Base-by-base conservation (phyloP, 441 rosid species). In the Erodium trifolium region DNA sequence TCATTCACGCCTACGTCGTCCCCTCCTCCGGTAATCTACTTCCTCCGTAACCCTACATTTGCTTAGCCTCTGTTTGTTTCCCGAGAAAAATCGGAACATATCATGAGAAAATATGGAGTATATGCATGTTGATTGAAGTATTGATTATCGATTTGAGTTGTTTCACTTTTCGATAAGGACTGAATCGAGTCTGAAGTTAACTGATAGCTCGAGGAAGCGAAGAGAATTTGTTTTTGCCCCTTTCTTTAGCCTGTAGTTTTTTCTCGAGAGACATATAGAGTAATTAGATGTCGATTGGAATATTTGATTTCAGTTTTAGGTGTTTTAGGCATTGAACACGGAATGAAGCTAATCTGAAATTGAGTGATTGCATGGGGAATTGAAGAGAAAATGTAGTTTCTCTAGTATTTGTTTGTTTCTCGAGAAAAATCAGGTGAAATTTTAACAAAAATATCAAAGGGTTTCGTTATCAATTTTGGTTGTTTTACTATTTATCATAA, bases 1-100 rank as follows among this genome's bases (percentile, higher is more conserved):
- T 94, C 60, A 83, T 94, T 60, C 84, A 85, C 51, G 77, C 85
- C 82, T 89, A 84, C 69, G 90, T 90, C 64, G 92, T 86, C 66
- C 93, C 96, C 66, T 80, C 86, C 37, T 84, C 93, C 49, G 86
- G 88, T 84, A 57, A 4, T 65, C 47, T 23, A 2, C 31, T 45
- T 72, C 66, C 66, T 49, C 55, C 55, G 14, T 49, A 49, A 49
- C 55, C 55, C 55, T 59, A 18, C 64, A 1, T 18, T 14, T 19
- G 1, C 13, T 18, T 3, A 6, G 34, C 31, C 16, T 49, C 64
- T 11, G 65, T 66, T 67, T 66, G 39, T 19, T 17, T 67, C 3
- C 18, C 41, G 62, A 59, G 0, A 13, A 19, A 55, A 6, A 55
- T 55, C 11, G 0, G 3, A 55, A 5, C 11, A 17, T 14, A 7